Conservation (phyloP, 2,329 filamentous ascomycete genomes). For the Epichloe glyceriae region DNA sequence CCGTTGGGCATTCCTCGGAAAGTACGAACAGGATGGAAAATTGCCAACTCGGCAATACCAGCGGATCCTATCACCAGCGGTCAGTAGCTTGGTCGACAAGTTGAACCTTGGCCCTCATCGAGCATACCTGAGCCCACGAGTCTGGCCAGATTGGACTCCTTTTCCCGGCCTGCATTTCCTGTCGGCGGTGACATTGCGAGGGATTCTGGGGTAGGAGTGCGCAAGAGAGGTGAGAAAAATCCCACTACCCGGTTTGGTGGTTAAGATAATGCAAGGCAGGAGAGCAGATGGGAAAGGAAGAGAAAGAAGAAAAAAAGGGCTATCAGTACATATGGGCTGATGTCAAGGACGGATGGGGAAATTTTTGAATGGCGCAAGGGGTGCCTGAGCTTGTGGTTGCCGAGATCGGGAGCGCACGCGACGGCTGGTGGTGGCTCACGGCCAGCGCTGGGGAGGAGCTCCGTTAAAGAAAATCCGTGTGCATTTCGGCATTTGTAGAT, state of each 20-base stretch:
- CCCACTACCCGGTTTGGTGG: neutral
- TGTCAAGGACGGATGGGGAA: constrained; percentile 2
- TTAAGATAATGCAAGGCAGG: neutral
- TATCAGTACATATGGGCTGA: neutral
- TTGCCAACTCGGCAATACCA: constrained; percentile 81
- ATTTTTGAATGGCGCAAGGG: constrained; percentile 6
- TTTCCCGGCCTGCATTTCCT: constrained; percentile 40
- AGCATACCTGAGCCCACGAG: constrained; percentile 78
- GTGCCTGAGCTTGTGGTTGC: constrained; percentile 5
- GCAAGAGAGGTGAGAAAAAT: neutral
- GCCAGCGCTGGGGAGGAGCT: too few relatives aligned
- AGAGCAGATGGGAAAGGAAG: neutral
- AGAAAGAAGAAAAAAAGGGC: neutral
- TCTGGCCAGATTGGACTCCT: constrained; percentile 79
- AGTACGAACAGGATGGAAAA: constrained; percentile 72
- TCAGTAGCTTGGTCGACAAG: constrained; percentile 8
- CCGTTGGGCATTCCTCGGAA: constrained; percentile 1
- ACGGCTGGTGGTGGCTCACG: neutral
- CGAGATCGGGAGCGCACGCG: constrained; percentile 8
- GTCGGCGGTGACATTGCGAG: constrained; percentile 46
- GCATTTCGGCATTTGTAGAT: too few relatives aligned
- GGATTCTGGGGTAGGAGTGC: neutral
- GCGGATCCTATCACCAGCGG: constrained; percentile 53
- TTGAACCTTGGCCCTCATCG: neutral
- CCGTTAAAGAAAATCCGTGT: too few relatives aligned